Base-by-base conservation (phyloP, 2,329 filamentous ascomycete genomes). In the Calonectria multiphialidica region DNA sequence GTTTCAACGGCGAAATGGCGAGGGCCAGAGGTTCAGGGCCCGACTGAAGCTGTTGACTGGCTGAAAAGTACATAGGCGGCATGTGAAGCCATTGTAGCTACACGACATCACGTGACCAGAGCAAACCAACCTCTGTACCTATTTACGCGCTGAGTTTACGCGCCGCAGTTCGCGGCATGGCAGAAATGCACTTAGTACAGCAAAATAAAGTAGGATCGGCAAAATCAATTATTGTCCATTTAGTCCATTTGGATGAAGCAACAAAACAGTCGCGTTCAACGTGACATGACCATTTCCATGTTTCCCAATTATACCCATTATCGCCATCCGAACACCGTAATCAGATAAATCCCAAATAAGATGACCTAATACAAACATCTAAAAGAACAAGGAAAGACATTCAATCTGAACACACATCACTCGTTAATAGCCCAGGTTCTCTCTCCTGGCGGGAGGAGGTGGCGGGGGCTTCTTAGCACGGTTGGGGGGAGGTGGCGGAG, bases 401-500 rank as follows among this genome's bases (percentile, higher is more conserved):
- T 47, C 40, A 71, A 66, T 37, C 30, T 44, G 23, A 44, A 53
- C 45, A 59, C 12, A 40, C 35, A 10, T 59, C 13, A 8, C 53
- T 59, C 53, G 33, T 59, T 73, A 74, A 63, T 80, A 80, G 37
- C 79, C 79, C 73, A 80, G 33, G 61, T 82, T 81, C 64, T 79
- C 80, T 62, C 79, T 78, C 49, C 82, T 76, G 2, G 80, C 70
- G 15, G 82, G 82, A 40, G 83, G 82, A 49, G 83, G 81, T 16
- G 82, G 82, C 25, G 84, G 80, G 5, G 83, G 83, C 78, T 84
- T 84, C 78, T 83, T 84, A 65, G 82, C 84, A 15, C 88, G 87
- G 74, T 89, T 86, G 37, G 88, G 88, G 10, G 88, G 83, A 2
- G 89, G 89, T 55, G 89, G 89, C 13, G 89, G 89, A 16, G 89